Evolutionary conservation across 2,329 filamentous ascomycete genomes (phyloP).

Genomic region (Xylaria sp.): DNA sequence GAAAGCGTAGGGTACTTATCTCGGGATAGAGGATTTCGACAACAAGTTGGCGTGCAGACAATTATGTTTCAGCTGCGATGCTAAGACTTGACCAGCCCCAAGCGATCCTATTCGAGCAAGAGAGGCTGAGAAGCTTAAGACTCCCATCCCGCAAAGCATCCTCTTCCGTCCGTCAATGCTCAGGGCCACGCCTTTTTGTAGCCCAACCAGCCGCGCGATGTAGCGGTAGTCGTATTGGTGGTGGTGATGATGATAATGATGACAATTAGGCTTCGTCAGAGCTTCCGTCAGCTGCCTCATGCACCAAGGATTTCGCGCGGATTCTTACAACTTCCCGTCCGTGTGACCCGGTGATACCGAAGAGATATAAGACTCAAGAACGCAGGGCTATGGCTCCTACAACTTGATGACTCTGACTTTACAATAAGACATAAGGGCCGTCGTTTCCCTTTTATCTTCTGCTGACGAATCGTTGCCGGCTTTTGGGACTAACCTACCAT

Average conservation of each 20-base stretch:
- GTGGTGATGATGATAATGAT: neutral
- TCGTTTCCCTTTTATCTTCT: neutral
- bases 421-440: constrained; percentile 1
- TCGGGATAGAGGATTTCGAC: no score
- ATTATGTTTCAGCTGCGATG: neutral
- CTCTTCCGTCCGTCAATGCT: neutral
- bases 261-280: neutral
- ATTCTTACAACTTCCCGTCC: neutral
- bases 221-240: no score
- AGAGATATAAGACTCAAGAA: neutral
- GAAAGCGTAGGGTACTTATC: no score
- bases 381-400: neutral
- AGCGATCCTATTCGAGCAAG: neutral
- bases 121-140: neutral
- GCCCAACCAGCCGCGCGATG: neutral
- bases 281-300: neutral
- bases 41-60: neutral
- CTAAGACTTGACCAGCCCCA: neutral
- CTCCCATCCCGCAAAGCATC: neutral
- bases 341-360: constrained; percentile 2
- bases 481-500: neutral
- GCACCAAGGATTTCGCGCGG: neutral
- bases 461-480: neutral
- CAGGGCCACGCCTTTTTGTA: neutral
- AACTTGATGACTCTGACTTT: neutral